phyloP scores from a whole-genome alignment of 2,329 filamentous ascomycete species.

The Raffaelea ambrosiae region DNA sequence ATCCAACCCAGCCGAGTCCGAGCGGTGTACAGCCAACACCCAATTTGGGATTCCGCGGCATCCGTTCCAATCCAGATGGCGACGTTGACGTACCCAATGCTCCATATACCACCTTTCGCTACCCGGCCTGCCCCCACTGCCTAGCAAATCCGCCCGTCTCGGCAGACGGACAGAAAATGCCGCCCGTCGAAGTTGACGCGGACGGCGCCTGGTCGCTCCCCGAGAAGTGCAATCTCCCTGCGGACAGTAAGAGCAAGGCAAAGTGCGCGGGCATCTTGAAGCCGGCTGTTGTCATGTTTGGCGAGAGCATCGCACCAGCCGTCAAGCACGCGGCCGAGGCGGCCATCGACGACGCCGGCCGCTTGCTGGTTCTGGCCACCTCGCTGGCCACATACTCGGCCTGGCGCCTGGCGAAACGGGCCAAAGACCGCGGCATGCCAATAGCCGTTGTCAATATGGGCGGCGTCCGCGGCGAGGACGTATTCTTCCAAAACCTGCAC shows the following conservation, averaged over 20 bases:
- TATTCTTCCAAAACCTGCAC: slow-evolving; percentile 53
- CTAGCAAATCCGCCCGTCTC: slow-evolving; percentile 52
- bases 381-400: slow-evolving; percentile 93
- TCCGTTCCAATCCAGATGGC: slow-evolving; percentile 87
- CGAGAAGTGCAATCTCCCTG: too few relatives aligned
- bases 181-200: slow-evolving; percentile 58
- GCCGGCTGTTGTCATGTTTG: slow-evolving; percentile 93
- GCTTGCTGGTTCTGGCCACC: slow-evolving; percentile 74
- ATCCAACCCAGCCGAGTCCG: slow-evolving; percentile 59
- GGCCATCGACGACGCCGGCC: slow-evolving; percentile 67
- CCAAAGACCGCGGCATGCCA: slow-evolving; percentile 72
- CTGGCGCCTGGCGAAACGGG: slow-evolving; percentile 79
- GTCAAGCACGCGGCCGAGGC: slow-evolving; percentile 72
- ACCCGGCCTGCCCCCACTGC: slow-evolving; percentile 81
- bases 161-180: slow-evolving; percentile 40
- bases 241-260: background rate
- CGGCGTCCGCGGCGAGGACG: slow-evolving; percentile 73
- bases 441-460: slow-evolving; percentile 84
- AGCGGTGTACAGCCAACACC: slow-evolving; percentile 1
- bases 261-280: slow-evolving; percentile 71
- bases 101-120: slow-evolving; percentile 82
- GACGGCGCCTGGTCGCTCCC: slow-evolving; percentile 68
- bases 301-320: slow-evolving; percentile 65
- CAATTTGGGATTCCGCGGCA: slow-evolving; percentile 31
- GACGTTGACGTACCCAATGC: slow-evolving; percentile 85